Percentiles rank a stretch among this genome's conserved stretches.
These are phyloP conservation scores for Cicer judaicum DNA, from an alignment of 306 rosid species.

Conservation along the genomic window DNA sequence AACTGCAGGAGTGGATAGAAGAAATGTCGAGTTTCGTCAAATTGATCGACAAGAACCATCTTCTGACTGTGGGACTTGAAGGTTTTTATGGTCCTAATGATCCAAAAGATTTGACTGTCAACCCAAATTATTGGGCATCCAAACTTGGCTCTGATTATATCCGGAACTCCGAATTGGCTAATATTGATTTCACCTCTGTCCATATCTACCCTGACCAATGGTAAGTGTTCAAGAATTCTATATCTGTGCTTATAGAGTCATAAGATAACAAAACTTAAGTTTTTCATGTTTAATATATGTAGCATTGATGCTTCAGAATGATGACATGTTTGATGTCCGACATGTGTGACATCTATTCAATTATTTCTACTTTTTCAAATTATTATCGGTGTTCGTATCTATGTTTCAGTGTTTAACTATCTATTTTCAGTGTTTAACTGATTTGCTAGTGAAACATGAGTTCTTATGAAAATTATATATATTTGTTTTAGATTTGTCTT, in stretches of 20 bases:
- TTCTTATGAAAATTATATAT: conserved; percentile 10
- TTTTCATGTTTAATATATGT: not conserved
- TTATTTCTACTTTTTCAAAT: no score
- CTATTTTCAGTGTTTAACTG: not conserved
- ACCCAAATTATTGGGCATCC: conserved; percentile 97
- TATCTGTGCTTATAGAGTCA: conserved; percentile 10
- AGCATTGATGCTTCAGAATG: no score
- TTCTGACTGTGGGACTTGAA: conserved; percentile 87
- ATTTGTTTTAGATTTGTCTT: not conserved
- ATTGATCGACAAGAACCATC: conserved; percentile 89
- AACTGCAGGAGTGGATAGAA: conserved; percentile 90
- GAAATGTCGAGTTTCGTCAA: conserved; percentile 90
- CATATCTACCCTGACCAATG: conserved; percentile 97
- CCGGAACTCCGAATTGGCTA: conserved; percentile 72
- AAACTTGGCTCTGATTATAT: conserved; percentile 87
- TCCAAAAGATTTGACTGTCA: conserved; percentile 69
- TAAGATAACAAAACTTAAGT: not conserved
- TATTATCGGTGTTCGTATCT: no score
- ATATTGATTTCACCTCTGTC: conserved; percentile 84
- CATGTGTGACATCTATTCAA: no score
- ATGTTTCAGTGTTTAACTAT: not conserved
- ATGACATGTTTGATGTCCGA: no score
- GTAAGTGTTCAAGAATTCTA: conserved; percentile 54
- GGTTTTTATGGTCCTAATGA: conserved; percentile 94
- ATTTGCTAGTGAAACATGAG: conserved; percentile 1